Conservation (phyloP, 2,329 filamentous ascomycete species). For the Hyphodiscus sp. region DNA sequence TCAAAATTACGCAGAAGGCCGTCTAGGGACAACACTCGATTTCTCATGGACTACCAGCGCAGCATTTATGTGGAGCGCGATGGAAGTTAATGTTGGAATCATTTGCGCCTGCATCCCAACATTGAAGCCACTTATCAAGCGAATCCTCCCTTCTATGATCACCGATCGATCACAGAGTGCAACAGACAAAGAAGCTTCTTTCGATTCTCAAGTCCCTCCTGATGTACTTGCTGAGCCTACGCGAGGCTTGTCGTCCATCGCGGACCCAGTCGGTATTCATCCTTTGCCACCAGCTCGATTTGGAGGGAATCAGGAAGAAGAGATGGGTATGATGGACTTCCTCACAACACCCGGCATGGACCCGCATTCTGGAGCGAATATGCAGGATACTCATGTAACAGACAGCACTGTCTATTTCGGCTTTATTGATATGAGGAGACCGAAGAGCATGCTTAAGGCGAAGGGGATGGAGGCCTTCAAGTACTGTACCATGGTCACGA, state of each 20-base stretch:
- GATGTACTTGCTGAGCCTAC: neutral
- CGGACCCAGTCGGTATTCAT: constrained; percentile 1
- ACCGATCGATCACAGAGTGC: constrained; percentile 12
- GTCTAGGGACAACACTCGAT: constrained; percentile 43
- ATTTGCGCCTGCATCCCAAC: constrained; percentile 90
- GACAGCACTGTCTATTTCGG: constrained; percentile 58
- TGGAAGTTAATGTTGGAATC: constrained; percentile 87
- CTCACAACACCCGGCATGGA: constrained; percentile 19
- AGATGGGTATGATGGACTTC: constrained; percentile 26
- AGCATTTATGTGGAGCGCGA: constrained; percentile 87
- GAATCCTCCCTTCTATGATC: constrained; percentile 25
- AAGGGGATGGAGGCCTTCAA: constrained; percentile 59
- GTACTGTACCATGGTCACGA: constrained; percentile 67
- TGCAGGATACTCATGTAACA: constrained; percentile 10
- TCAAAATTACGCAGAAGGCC: constrained; percentile 4
- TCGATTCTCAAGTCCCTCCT: constrained; percentile 11
- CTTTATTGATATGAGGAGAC: constrained; percentile 64
- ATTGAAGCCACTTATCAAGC: constrained; percentile 74
- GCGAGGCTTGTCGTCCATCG: neutral
- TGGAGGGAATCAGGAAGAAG: constrained; percentile 11
- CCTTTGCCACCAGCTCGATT: constrained; percentile 8
- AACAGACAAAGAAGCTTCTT: constrained; percentile 13
- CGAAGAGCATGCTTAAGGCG: constrained; percentile 64
- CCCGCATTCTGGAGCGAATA: neutral
- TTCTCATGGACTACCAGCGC: constrained; percentile 72